Evolutionary conservation across 176 grass and related monocot species (phyloP).

Genomic region (Oryza punctata): DNA sequence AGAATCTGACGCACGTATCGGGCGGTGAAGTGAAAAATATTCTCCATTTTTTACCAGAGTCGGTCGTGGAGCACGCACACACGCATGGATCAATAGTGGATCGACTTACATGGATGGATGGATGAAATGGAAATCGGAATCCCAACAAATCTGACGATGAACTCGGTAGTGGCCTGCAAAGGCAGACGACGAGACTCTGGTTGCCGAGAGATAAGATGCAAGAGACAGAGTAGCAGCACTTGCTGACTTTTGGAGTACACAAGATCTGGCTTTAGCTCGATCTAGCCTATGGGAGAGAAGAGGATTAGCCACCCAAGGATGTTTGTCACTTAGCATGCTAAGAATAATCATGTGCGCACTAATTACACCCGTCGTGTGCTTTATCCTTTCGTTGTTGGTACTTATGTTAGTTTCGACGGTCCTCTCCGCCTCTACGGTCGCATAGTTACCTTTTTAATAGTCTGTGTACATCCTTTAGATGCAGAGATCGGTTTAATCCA

Average conservation of each 20-base stretch:
- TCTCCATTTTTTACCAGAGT: neutral
- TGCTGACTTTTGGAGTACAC: constrained; percentile 23
- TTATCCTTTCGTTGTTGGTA: neutral
- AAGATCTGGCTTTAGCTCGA: constrained; percentile 11
- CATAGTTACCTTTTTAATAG: neutral
- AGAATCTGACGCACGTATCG: neutral
- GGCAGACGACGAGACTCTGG: too few species aligned
- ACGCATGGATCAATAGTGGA: neutral
- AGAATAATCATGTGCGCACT: neutral
- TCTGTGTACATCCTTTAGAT: too few species aligned
- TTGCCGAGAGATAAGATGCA: neutral
- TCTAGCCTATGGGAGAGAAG: neutral
- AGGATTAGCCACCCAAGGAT: neutral
- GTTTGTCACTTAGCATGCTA: neutral
- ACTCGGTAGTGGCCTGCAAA: constrained; percentile 6
- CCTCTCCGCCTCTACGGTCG: neutral
- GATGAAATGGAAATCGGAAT: constrained; percentile 24
- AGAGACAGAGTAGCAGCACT: neutral
- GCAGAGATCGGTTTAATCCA: too few species aligned
- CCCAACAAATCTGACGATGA: neutral
- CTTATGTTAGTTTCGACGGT: neutral
- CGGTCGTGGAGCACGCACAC: neutral
- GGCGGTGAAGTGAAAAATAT: constrained; percentile 6
- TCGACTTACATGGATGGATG: neutral
- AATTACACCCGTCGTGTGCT: neutral